Evolutionary conservation across 495 filamentous ascomycete genomes (phyloP).

Genomic region (Cudoniella acicularis): DNA sequence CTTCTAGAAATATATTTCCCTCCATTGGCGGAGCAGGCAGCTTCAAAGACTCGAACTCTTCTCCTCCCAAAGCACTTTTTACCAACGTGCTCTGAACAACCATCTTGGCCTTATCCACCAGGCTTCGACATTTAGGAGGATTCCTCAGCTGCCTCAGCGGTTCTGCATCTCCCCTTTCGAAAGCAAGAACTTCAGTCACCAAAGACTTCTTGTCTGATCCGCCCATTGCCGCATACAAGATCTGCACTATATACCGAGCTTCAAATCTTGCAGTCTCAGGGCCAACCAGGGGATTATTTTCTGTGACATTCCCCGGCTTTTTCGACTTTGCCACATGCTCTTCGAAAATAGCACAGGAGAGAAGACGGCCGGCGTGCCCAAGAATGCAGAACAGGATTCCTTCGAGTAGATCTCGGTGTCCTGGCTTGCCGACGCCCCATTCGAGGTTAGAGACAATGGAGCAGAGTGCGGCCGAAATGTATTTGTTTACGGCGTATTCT

Average conservation of each 20-base stretch:
- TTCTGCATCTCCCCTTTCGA: background rate
- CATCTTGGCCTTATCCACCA: constrained; percentile 26
- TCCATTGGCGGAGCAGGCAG: constrained; percentile 12
- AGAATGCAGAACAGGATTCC: constrained; percentile 21
- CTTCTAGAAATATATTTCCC: background rate
- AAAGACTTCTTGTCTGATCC: constrained; percentile 23
- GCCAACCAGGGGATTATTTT: background rate
- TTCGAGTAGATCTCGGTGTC: constrained; percentile 21
- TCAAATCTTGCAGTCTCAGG: background rate
- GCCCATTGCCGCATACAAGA: constrained; percentile 34
- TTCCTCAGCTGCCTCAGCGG: background rate
- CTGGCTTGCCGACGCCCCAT: constrained; percentile 14
- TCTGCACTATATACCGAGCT: constrained; percentile 34
- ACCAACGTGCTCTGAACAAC: constrained; percentile 36
- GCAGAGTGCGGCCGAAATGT: constrained; percentile 6
- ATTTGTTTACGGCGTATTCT: constrained; percentile 20
- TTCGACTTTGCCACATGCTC: constrained; percentile 26
- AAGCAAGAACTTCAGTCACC: constrained; percentile 1
- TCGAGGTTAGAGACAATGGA: constrained; percentile 10
- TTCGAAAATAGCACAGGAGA: constrained; percentile 24
- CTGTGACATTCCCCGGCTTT: constrained; percentile 16
- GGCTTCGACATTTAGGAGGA: background rate
- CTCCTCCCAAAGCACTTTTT: constrained; percentile 12
- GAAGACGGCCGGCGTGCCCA: constrained; percentile 15
- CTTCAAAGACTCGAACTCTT: constrained; percentile 12